Conservation (phyloP, 768 basidiomycete genomes). For the Lactifluus volemus region DNA sequence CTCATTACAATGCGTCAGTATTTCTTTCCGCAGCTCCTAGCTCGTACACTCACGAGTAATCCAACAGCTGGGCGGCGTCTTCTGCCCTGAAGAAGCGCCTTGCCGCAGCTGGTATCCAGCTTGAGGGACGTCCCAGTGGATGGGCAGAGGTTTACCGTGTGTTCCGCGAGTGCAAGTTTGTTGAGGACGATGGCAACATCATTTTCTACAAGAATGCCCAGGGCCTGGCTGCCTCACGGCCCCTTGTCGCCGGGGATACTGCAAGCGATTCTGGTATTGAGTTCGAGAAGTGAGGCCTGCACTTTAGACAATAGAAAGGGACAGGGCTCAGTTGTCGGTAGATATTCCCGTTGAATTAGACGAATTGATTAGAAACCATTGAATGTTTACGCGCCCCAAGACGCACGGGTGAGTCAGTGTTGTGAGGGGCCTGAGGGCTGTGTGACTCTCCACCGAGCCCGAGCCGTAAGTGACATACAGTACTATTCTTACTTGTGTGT, state of each 20-base stretch:
- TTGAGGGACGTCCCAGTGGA: constrained; percentile 67
- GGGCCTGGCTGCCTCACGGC: constrained; percentile 66
- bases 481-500: no score
- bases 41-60: background rate
- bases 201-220: constrained; percentile 85
- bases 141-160: constrained; percentile 78
- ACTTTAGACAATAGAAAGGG: background rate
- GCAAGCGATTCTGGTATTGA: constrained; percentile 65
- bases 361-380: no score
- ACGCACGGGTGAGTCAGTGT: no score
- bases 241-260: constrained; percentile 51
- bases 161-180: constrained; percentile 79
- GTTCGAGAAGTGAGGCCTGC: constrained; percentile 27
- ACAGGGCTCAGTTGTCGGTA: constrained; percentile 13
- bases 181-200: constrained; percentile 89
- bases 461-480: no score
- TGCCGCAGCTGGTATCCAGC: constrained; percentile 45
- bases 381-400: no score
- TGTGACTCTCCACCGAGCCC: no score
- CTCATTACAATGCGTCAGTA: constrained; percentile 79
- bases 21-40: background rate
- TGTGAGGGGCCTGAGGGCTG: no score
- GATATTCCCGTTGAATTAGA: no score
- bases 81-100: constrained; percentile 73
- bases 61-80: constrained; percentile 76